Evolutionary conservation across 179 eudicot species (phyloP).

Genomic region (Spinacia oleracea): DNA sequence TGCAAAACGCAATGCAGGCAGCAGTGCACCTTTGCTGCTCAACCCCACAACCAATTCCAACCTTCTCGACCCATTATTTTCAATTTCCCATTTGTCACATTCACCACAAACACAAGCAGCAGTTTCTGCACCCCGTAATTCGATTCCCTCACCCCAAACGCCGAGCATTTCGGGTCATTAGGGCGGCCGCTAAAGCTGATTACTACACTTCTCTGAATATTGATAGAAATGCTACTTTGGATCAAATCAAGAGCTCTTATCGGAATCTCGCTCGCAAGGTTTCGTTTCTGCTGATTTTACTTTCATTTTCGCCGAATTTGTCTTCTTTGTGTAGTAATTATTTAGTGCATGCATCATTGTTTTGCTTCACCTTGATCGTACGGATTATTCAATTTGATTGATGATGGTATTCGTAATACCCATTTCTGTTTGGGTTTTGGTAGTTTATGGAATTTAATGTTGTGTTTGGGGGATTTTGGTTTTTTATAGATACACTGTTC

Average conservation of each 20-base stretch:
- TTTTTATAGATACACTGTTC: neutral
- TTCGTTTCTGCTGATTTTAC: neutral
- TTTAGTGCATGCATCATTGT: neutral
- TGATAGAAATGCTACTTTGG: conserved; percentile 56
- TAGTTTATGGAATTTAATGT: neutral
- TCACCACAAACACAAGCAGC: conserved; percentile 5
- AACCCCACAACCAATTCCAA: neutral
- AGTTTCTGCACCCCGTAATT: conserved; percentile 14
- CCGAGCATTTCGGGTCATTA: conserved; percentile 18
- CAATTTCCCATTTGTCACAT: conserved; percentile 8
- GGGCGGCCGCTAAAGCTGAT: conserved; percentile 43
- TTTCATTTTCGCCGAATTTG: neutral
- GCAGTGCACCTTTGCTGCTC: too few relatives aligned
- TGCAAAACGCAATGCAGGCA: too few relatives aligned
- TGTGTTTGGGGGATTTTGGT: neutral
- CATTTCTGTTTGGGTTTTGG: neutral
- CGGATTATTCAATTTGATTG: neutral
- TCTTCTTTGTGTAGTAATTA: neutral
- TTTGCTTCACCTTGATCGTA: neutral
- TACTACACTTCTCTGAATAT: conserved; percentile 61
- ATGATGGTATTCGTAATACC: neutral
- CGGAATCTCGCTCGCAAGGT: conserved; percentile 91
- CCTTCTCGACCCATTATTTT: neutral
- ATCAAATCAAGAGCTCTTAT: conserved; percentile 71
- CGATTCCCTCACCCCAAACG: conserved; percentile 19